phyloP scores from a whole-genome alignment of 306 rosid genomes.

The Prosopis cineraria region DNA sequence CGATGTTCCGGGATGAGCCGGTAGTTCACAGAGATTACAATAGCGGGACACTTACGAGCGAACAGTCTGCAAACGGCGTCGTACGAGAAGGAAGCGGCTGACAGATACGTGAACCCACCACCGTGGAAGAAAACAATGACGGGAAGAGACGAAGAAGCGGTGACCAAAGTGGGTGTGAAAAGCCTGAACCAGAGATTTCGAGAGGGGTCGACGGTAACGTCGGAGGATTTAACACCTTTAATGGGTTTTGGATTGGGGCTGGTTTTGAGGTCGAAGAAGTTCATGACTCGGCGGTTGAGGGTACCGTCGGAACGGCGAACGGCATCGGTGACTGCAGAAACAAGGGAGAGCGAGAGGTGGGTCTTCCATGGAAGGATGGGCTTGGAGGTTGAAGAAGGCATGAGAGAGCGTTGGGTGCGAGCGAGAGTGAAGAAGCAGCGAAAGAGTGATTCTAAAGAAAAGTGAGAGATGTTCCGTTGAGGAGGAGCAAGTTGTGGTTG shows the following conservation, averaged over 20 bases:
- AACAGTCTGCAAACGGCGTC: too few species aligned
- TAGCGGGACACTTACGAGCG: too few species aligned
- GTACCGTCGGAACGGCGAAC: conserved; percentile 55
- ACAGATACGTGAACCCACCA: conserved; percentile 63
- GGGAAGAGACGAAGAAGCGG: conserved; percentile 27
- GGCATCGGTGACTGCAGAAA: conserved; percentile 33
- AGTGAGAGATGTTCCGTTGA: background rate
- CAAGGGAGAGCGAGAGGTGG: conserved; percentile 30
- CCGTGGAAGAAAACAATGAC: conserved; percentile 64
- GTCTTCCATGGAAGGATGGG: conserved; percentile 52
- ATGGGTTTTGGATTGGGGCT: conserved; percentile 34
- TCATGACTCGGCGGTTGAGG: conserved; percentile 61
- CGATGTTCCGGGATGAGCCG: too few species aligned
- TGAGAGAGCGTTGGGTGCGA: background rate
- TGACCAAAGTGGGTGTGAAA: too few species aligned
- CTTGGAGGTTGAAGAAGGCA: conserved; percentile 6
- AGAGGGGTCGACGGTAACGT: conserved; percentile 48
- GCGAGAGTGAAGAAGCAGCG: background rate
- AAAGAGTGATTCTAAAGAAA: background rate
- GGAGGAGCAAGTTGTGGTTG: background rate
- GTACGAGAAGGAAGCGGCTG: conserved; percentile 42
- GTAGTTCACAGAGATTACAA: too few species aligned
- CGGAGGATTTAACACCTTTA: conserved; percentile 59
- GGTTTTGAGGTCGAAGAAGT: conserved; percentile 47
- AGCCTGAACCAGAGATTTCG: too few species aligned